A percentile compares a stretch with the other conserved stretches of the same genome.
Conservation (phyloP, 2,329 filamentous ascomycete species). For the Seiridium cupressi region DNA sequence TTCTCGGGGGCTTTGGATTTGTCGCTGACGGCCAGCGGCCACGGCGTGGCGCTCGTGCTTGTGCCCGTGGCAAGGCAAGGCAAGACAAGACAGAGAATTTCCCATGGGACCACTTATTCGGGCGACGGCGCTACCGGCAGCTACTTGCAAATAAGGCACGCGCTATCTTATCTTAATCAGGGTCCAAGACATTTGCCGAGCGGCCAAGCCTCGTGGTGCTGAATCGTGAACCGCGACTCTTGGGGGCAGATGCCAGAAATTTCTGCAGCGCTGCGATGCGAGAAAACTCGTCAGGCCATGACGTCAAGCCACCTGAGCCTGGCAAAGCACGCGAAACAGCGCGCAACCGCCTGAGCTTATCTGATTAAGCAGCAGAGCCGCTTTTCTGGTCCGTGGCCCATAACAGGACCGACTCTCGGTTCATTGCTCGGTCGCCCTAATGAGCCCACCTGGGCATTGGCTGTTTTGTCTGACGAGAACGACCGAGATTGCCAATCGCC, state of each 20-base stretch:
- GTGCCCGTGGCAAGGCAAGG: neutral
- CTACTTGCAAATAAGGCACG: neutral
- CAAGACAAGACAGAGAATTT: neutral
- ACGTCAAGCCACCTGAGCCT: neutral
- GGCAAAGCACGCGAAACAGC: conserved; percentile 1
- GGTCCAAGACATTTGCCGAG: no score
- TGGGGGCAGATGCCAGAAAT: no score
- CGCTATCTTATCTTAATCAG: neutral
- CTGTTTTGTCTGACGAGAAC: conserved; percentile 5
- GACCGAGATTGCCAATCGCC: conserved; percentile 3
- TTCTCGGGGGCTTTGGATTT: neutral
- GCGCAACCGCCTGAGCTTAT: neutral
- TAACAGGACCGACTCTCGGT: conserved; percentile 14
- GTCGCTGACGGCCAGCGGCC: neutral
- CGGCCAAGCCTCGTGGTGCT: neutral
- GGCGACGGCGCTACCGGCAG: conserved; percentile 1
- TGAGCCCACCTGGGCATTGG: neutral
- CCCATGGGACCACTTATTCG: neutral
- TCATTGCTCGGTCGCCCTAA: conserved; percentile 11
- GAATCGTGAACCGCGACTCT: neutral
- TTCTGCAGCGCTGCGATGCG: neutral
- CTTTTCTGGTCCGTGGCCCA: conserved; percentile 9
- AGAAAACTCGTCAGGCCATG: neutral
- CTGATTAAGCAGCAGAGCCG: conserved; percentile 6
- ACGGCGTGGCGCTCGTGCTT: neutral